Base-by-base conservation (phyloP, 306 rosid genomes). In the Malus fusca region DNA sequence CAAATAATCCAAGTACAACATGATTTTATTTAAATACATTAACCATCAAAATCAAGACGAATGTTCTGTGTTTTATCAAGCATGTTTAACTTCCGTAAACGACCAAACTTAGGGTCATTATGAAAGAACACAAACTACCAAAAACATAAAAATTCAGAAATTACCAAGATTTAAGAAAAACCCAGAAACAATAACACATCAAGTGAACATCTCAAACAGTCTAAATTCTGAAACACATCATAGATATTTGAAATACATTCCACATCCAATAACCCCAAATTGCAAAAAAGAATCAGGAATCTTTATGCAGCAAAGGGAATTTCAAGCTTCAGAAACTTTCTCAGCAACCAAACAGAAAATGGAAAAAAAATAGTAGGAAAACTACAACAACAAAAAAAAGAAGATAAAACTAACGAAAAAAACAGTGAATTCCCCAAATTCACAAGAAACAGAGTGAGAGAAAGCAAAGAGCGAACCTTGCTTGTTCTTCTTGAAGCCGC, bases 401-500 rank as follows among this genome's bases (percentile, higher is more conserved):
- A 5, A 46, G 18, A 14, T 13, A 46, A 46, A 46, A 46, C 17
- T 18, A 23, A 11, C 4, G 42, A 28, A 37, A 9, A 59, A 8
- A 63, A 26, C 61, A 28, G 28, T 23, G 19, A 40, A 68, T 37
- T 40, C 15, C 12, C 3, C 4, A 1, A 52, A 75, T 15, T 35
- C 30, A 35, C 4, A 25, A 22, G 2, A 53, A 28, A 75, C 53
- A 33, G 3, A 37, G 30, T 28, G 43, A 21, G 11, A 21, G 12
- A 59, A 60, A 22, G 40, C 13, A 71, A 30, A 62, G 30, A 46
- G 69, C 66, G 58, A 71, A 78, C 81, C 81, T 46, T 71, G 81
- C 76, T 78, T 78, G 65, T 66, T 62, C 81, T 62, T 78, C 76
- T 78, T 78, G 65, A 62, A 71, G 33, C 76, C 81, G 10, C 81